Conservation (phyloP, 2,329 filamentous ascomycete species). For the Elsinoe ampelina region DNA sequence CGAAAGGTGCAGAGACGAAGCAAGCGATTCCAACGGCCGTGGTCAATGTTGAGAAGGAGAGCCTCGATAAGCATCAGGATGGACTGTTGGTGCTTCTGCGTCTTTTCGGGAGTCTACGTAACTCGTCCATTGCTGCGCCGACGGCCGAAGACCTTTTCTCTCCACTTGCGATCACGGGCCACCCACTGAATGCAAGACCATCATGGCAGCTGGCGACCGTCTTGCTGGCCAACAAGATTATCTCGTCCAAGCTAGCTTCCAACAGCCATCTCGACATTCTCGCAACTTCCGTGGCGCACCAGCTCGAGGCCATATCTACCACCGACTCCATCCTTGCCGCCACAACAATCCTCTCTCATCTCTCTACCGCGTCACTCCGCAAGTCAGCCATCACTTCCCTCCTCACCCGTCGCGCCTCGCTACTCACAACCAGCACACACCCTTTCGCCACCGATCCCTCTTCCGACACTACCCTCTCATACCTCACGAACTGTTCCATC, state of each 20-base stretch:
- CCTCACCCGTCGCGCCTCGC: slow-evolving; percentile 54
- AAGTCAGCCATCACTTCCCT: slow-evolving; percentile 37
- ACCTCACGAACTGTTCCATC: slow-evolving; percentile 50
- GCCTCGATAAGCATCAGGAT: slow-evolving; percentile 57
- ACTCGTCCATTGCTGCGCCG: slow-evolving; percentile 26
- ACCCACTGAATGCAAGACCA: slow-evolving; percentile 64
- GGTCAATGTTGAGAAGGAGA: slow-evolving; percentile 50
- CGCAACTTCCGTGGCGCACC: slow-evolving; percentile 41
- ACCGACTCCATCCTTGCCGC: slow-evolving; percentile 19
- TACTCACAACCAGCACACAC: slow-evolving; percentile 62
- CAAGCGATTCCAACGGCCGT: slow-evolving; percentile 55
- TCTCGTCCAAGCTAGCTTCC: slow-evolving; percentile 17
- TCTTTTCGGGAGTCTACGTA: slow-evolving; percentile 58
- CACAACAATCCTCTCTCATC: slow-evolving; percentile 26
- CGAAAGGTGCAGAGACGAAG: slow-evolving; percentile 57
- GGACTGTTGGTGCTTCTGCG: slow-evolving; percentile 80
- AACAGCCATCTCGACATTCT: slow-evolving; percentile 52
- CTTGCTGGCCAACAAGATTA: slow-evolving; percentile 28
- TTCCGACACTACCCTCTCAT: slow-evolving; percentile 43
- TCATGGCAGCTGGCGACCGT: slow-evolving; percentile 74
- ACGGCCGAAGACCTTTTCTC: slow-evolving; percentile 61
- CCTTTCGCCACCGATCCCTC: slow-evolving; percentile 14
- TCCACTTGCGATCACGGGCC: slow-evolving; percentile 66
- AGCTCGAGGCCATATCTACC: slow-evolving; percentile 25
- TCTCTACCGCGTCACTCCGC: slow-evolving; percentile 20